Evolutionary conservation across 805 yeast genomes (phyloP).

Genomic region (Dipodascus albidus): DNA sequence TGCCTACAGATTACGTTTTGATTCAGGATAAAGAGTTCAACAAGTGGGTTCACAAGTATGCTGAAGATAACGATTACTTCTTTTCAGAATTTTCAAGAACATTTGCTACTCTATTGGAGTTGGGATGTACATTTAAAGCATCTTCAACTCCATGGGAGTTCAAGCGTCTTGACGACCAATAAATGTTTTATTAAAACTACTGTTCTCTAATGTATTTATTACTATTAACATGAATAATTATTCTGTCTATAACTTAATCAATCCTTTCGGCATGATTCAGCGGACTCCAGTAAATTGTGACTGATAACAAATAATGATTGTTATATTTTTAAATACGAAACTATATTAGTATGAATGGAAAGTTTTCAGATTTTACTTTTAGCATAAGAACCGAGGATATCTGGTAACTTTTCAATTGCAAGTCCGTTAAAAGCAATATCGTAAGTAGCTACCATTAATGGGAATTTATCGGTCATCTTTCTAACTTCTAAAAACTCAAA

Average conservation of each 20-base stretch:
- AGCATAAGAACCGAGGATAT: background rate
- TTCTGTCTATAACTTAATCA: too few species aligned
- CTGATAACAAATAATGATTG: too few species aligned
- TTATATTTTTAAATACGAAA: too few species aligned
- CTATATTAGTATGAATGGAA: too few species aligned
- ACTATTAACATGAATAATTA: background rate
- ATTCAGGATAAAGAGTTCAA: conserved; percentile 45
- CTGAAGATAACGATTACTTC: conserved; percentile 45
- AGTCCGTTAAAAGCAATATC: conserved; percentile 68
- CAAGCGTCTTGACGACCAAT: conserved; percentile 13
- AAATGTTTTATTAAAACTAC: background rate
- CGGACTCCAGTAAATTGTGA: too few species aligned
- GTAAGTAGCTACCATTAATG: conserved; percentile 70
- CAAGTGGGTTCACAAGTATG: conserved; percentile 47
- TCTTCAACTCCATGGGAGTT: conserved; percentile 19
- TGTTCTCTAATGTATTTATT: background rate
- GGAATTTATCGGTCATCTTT: conserved; percentile 56
- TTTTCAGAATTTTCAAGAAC: conserved; percentile 51
- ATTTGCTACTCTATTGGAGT: conserved; percentile 54
- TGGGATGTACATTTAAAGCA: conserved; percentile 53
- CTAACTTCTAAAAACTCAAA: conserved; percentile 60
- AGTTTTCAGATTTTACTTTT: background rate
- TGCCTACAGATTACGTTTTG: conserved; percentile 62
- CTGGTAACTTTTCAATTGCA: conserved; percentile 12
- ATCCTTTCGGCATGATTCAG: too few species aligned